Conservation (phyloP, 1,284 basidiomycete species). For the Ustilago crameri region DNA sequence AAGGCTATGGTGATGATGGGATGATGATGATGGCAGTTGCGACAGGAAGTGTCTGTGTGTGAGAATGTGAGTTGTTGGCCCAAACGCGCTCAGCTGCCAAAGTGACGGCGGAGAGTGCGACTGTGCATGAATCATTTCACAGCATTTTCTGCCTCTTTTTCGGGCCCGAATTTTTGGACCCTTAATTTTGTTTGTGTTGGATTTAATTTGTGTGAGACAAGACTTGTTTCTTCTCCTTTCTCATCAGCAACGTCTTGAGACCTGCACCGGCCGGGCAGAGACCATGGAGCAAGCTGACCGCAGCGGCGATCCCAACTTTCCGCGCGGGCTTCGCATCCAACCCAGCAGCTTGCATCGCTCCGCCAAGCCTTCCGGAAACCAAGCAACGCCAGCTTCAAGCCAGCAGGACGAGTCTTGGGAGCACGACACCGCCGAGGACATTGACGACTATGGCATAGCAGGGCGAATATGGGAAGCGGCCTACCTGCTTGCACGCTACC, state of each 20-base stretch:
- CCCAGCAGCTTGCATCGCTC: constrained; percentile 44
- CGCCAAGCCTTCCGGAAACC: background rate
- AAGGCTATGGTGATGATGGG: too few relatives aligned
- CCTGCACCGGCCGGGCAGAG: constrained; percentile 10
- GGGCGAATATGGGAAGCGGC: constrained; percentile 67
- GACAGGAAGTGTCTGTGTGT: too few relatives aligned
- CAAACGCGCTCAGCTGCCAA: constrained; percentile 18
- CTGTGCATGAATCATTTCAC: background rate
- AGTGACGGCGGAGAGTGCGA: background rate
- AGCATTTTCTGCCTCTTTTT: constrained; percentile 1
- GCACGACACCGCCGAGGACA: constrained; percentile 58
- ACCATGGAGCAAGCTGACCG: constrained; percentile 20
- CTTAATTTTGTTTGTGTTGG: constrained; percentile 15
- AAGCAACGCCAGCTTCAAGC: background rate
- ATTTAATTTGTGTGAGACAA: background rate
- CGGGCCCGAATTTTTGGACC: constrained; percentile 38
- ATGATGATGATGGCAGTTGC: too few relatives aligned
- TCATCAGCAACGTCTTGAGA: constrained; percentile 6
- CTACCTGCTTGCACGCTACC: constrained; percentile 55
- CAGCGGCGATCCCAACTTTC: constrained; percentile 59
- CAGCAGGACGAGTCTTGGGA: constrained; percentile 32
- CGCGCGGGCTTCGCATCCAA: constrained; percentile 46
- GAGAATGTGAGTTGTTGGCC: constrained; percentile 29
- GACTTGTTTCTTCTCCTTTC: background rate
- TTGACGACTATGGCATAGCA: constrained; percentile 63